phyloP scores from a whole-genome alignment of 345 rosid species.

The Dipteronia sinensis region DNA sequence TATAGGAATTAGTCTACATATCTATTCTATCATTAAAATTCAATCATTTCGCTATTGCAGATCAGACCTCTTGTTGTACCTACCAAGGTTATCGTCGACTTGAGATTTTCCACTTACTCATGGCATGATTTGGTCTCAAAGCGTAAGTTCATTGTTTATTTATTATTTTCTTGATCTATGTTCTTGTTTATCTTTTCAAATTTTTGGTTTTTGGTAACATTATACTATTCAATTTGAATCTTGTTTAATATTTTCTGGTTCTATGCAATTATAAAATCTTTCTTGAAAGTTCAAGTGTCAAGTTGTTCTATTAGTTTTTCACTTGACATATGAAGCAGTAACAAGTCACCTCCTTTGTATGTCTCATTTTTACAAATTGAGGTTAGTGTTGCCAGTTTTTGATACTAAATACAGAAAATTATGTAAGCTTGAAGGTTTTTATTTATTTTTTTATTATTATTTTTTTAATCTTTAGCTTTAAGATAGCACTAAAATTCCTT shows the following conservation, averaged over 20 bases:
- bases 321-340: neutral
- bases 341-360: neutral
- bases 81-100: constrained; percentile 50
- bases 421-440: neutral
- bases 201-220: neutral
- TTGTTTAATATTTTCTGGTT: neutral
- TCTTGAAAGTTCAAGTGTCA: constrained; percentile 1
- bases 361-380: neutral
- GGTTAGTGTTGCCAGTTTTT: neutral
- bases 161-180: neutral
- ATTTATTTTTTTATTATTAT: too few relatives aligned
- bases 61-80: constrained; percentile 87
- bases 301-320: neutral
- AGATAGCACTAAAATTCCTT: neutral
- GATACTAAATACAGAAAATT: neutral
- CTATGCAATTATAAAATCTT: neutral
- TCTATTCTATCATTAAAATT: constrained; percentile 5
- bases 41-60: constrained; percentile 45
- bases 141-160: constrained; percentile 47
- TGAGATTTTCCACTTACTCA: constrained; percentile 57
- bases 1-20: neutral
- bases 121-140: constrained; percentile 97
- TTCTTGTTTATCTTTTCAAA: constrained; percentile 1
- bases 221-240: neutral
- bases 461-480: neutral